These are phyloP conservation scores for Mortierella sp. DNA, from an alignment of 371 early-diverging fungal genomes.

Conservation along the genomic window DNA sequence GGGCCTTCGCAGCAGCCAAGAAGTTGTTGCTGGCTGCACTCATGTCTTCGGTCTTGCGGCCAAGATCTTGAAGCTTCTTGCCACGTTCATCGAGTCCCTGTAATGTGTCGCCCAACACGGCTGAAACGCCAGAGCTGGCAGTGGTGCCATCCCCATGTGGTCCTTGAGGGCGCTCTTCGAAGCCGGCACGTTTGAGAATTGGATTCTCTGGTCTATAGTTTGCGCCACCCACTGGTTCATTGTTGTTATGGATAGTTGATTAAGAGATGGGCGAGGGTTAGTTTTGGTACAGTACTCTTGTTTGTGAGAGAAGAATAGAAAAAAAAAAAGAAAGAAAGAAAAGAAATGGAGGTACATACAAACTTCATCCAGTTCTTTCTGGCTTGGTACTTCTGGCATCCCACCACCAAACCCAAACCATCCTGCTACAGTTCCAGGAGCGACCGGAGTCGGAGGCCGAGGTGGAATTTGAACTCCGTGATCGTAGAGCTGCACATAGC, in stretches of 20 bases:
- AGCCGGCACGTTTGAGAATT: slow-evolving; percentile 32
- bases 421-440: slow-evolving; percentile 58
- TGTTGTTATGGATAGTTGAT: neutral
- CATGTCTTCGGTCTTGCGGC: slow-evolving; percentile 67
- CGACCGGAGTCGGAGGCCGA: slow-evolving; percentile 49
- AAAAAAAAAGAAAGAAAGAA: neutral
- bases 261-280: neutral
- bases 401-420: slow-evolving; percentile 63
- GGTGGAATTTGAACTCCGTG: slow-evolving; percentile 57
- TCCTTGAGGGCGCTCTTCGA: slow-evolving; percentile 51
- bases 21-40: slow-evolving; percentile 66
- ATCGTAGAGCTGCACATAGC: slow-evolving; percentile 58
- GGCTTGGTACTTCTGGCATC: slow-evolving; percentile 59
- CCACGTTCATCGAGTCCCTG: slow-evolving; percentile 70
- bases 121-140: slow-evolving; percentile 7
- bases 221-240: slow-evolving; percentile 30
- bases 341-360: slow-evolving; percentile 55
- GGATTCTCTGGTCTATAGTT: slow-evolving; percentile 38
- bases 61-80: slow-evolving; percentile 61
- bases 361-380: slow-evolving; percentile 62
- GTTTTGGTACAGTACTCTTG: neutral
- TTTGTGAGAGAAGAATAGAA: neutral
- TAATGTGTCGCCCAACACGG: slow-evolving; percentile 61
- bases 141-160: slow-evolving; percentile 14
- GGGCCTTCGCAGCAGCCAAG: slow-evolving; percentile 64